phyloP scores from a whole-genome alignment of 495 filamentous ascomycete genomes.

The Xanthoparmelia taractica region DNA sequence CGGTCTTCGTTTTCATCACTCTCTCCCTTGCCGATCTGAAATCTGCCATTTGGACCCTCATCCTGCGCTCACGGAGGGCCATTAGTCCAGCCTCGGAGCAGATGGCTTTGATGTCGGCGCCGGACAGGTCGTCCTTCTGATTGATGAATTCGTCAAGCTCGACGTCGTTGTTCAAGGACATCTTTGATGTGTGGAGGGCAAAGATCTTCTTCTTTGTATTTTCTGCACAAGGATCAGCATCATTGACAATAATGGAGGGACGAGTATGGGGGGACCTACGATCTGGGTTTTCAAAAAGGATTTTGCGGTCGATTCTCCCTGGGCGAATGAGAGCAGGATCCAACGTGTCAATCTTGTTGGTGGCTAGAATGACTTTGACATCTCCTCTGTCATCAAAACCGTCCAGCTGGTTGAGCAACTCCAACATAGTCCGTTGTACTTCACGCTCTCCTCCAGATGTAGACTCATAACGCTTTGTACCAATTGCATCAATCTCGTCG shows the following conservation, averaged over 20 bases:
- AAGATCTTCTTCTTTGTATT: constrained; percentile 99
- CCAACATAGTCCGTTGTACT: constrained; percentile 97
- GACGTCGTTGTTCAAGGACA: constrained; percentile 90
- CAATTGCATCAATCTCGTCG: constrained; percentile 98
- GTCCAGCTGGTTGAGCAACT: constrained; percentile 95
- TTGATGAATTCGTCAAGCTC: constrained; percentile 97
- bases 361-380: constrained; percentile 99
- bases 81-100: constrained; percentile 95
- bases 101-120: constrained; percentile 98
- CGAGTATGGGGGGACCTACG: constrained; percentile 45
- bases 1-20: constrained; percentile 97
- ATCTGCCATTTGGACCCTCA: constrained; percentile 98
- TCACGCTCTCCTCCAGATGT: constrained; percentile 95
- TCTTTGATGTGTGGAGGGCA: constrained; percentile 97
- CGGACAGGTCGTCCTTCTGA: constrained; percentile 96
- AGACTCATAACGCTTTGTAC: constrained; percentile 97
- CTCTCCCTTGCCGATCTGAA: constrained; percentile 87
- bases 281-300: constrained; percentile 98
- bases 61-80: constrained; percentile 88
- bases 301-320: constrained; percentile 97
- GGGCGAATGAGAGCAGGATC: constrained; percentile 95
- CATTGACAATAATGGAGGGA: background rate
- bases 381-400: constrained; percentile 98
- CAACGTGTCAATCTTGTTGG: constrained; percentile 98
- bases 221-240: constrained; percentile 48